Conservation (phyloP, 1,139 yeast genomes). For the Kurtzmaniella quercitrusa region DNA sequence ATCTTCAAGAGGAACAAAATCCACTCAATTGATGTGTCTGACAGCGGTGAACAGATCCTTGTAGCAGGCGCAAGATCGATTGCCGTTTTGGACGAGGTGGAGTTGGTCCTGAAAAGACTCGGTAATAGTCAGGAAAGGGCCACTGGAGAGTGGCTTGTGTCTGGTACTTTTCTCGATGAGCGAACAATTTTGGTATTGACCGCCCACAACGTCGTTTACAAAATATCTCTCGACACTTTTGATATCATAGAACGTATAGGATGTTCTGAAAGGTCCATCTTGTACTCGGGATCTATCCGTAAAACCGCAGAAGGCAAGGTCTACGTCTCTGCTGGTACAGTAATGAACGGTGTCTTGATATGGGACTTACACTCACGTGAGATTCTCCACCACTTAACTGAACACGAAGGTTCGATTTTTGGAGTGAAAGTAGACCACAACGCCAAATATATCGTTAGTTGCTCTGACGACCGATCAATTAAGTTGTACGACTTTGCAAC, state of each 20-base stretch:
- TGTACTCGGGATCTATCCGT: constrained; percentile 79
- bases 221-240: constrained; percentile 30
- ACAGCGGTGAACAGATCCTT: constrained; percentile 28
- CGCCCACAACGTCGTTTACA: constrained; percentile 72
- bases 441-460: constrained; percentile 61
- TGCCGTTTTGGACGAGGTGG: constrained; percentile 32
- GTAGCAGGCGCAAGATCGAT: constrained; percentile 77
- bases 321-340: constrained; percentile 83
- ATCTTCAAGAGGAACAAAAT: constrained; percentile 70
- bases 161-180: constrained; percentile 46
- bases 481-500: constrained; percentile 61
- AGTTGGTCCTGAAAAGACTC: constrained; percentile 10
- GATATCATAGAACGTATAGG: constrained; percentile 37
- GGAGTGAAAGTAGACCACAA: constrained; percentile 61
- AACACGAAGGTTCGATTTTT: constrained; percentile 90
- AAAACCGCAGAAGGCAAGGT: constrained; percentile 40
- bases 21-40: constrained; percentile 57
- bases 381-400: constrained; percentile 53
- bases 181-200: constrained; percentile 52
- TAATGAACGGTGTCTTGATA: constrained; percentile 77
- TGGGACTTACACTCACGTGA: constrained; percentile 57
- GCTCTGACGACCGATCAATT: constrained; percentile 92
- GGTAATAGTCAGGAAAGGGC: constrained; percentile 35
- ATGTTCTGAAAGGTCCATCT: constrained; percentile 72
- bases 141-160: constrained; percentile 74